Base-by-base conservation (phyloP, 495 filamentous ascomycete genomes). In the Penicillium canariense region DNA sequence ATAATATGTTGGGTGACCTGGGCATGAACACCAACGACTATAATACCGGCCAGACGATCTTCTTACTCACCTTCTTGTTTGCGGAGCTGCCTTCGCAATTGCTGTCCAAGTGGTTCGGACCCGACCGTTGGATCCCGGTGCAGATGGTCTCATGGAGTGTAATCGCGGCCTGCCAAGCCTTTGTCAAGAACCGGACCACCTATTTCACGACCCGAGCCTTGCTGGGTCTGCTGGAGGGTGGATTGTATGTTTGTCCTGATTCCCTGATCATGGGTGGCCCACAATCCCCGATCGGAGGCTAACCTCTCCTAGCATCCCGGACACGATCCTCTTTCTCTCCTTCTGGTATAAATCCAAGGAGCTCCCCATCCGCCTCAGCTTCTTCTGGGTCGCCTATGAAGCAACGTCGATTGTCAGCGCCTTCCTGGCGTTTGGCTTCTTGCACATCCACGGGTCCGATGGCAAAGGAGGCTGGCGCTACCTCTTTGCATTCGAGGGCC, bases 41-140 rank as follows among this genome's bases (percentile, higher is more conserved):
- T 68, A 91, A 93, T 60, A 81, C 84, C 11, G 87, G 87, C 0
- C 86, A 88, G 62, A 88, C 85, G 0, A 87, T 91, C 28, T 92
- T 88, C 68, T 80, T 78, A 49, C 42, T 87, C 11, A 73, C 67
- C 3, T 90, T 91, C 63, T 69, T 91, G 3, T 69, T 77, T 12
- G 85, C 88, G 0, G 87, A 91, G 60, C 69, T 91, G 11, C 88
- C 88, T 0, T 90, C 87, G 0, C 88, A 91, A 59, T 72, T 91
- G 0, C 67, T 91, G 22, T 83, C 79, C 22, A 91, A 93, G 63
- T 81, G 78, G 65, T 54, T 93, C 22, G 91, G 91, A 0, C 89
- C 90, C 0, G 90, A 95, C 65, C 79, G 82, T 27, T 95, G 90
- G 88, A 92, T 96, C 48, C 89, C 90, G 0, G 71, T 86, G 25